These are phyloP conservation scores for Diversispora eburnea DNA, from an alignment of 192 early-diverging fungal species.

Conservation along the genomic window DNA sequence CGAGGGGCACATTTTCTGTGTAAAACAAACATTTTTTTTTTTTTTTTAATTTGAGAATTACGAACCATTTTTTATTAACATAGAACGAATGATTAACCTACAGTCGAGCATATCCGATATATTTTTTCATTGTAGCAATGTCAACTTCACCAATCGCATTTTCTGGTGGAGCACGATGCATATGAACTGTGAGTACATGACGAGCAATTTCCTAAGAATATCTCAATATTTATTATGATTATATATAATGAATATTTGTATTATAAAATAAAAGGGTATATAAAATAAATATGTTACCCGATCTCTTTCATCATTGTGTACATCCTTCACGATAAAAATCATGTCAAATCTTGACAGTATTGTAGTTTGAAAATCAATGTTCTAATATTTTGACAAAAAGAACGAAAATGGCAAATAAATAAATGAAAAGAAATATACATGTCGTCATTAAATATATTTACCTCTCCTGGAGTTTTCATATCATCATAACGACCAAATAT, in stretches of 20 bases:
- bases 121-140: slow-evolving; percentile 92
- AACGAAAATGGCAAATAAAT: background rate
- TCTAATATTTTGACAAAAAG: slow-evolving; percentile 43
- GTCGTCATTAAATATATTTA: slow-evolving; percentile 25
- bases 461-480: slow-evolving; percentile 93
- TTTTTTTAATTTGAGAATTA: background rate
- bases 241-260: background rate
- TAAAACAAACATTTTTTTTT: background rate
- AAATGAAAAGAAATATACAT: background rate
- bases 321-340: slow-evolving; percentile 99
- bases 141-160: slow-evolving; percentile 80
- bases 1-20: slow-evolving; percentile 90
- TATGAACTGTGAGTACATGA: slow-evolving; percentile 93
- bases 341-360: slow-evolving; percentile 99
- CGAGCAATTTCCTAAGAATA: slow-evolving; percentile 76
- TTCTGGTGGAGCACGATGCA: slow-evolving; percentile 66
- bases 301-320: slow-evolving; percentile 92
- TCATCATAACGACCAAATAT: slow-evolving; percentile 99
- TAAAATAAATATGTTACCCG: slow-evolving; percentile 39
- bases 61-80: background rate
- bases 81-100: slow-evolving; percentile 29
- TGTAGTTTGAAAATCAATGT: slow-evolving; percentile 99
- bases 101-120: slow-evolving; percentile 92
- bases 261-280: background rate
- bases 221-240: background rate